Evolutionary conservation across 2,329 filamentous ascomycete species (phyloP).

Genomic region (Diaporthe velutina): DNA sequence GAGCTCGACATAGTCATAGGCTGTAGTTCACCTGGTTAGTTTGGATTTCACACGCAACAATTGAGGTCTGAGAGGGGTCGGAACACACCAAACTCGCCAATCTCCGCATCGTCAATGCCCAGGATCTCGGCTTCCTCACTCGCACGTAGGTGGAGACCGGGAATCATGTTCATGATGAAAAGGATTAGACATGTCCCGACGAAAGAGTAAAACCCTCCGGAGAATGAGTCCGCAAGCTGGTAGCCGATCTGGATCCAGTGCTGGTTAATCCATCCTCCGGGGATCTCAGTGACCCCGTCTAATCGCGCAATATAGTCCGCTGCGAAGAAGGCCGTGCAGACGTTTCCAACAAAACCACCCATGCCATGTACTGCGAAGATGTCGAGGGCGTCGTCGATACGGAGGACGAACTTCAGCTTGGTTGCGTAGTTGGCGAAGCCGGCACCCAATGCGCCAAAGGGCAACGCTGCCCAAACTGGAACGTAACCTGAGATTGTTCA

Average conservation of each 20-base stretch:
- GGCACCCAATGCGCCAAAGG: conserved; percentile 83
- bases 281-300: conserved; percentile 76
- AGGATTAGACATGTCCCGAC: conserved; percentile 82
- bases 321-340: conserved; percentile 85
- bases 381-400: conserved; percentile 87
- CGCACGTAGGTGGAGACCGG: conserved; percentile 80
- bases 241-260: conserved; percentile 88
- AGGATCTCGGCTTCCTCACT: conserved; percentile 83
- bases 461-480: conserved; percentile 84
- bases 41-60: not conserved
- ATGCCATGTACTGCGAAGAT: conserved; percentile 89
- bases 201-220: conserved; percentile 84
- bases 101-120: conserved; percentile 90
- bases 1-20: conserved; percentile 94
- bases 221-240: conserved; percentile 85
- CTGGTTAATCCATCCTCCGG: conserved; percentile 85
- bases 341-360: conserved; percentile 83
- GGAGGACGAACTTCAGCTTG: conserved; percentile 87
- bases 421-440: conserved; percentile 89
- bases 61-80: too few species aligned
- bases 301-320: conserved; percentile 87
- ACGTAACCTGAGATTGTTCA: conserved; percentile 68
- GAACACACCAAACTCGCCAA: conserved; percentile 78
- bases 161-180: conserved; percentile 83
- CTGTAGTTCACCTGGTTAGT: conserved; percentile 48